These are phyloP conservation scores for Neostapfia colusana DNA, from an alignment of 176 grass and related monocot species.

Conservation along the genomic window DNA sequence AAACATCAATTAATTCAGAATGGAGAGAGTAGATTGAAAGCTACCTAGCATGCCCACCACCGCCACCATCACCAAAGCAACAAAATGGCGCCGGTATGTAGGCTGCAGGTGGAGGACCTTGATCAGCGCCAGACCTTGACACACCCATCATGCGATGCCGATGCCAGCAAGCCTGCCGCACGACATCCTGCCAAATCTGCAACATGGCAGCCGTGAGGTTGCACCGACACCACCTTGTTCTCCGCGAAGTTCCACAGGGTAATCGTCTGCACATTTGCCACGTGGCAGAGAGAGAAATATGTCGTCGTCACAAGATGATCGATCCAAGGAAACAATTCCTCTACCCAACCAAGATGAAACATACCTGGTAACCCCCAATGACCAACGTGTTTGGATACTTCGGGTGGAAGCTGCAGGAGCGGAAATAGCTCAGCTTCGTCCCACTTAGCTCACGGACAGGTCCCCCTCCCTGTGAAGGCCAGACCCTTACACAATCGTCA, in stretches of 20 bases:
- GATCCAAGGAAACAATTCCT: neutral
- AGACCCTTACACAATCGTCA: constrained; percentile 53
- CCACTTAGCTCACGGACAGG: constrained; percentile 46
- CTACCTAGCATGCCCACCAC: neutral
- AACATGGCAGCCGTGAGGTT: constrained; percentile 50
- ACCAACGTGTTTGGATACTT: constrained; percentile 51
- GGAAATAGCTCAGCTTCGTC: constrained; percentile 47
- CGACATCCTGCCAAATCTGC: constrained; percentile 49
- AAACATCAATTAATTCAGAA: no score
- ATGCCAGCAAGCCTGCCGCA: constrained; percentile 45
- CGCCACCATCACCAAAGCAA: neutral
- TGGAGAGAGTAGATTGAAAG: no score
- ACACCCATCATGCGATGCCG: constrained; percentile 60
- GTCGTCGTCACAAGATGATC: no score
- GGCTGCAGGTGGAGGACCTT: no score
- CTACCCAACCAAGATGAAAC: neutral
- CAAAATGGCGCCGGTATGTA: no score
- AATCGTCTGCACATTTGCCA: constrained; percentile 47
- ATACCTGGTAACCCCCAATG: constrained; percentile 65
- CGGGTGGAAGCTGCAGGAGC: constrained; percentile 63
- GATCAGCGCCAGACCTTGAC: constrained; percentile 62
- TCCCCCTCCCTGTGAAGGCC: constrained; percentile 37
- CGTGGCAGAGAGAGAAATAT: no score
- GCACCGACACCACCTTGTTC: constrained; percentile 36
- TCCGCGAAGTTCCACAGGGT: constrained; percentile 58